Evolutionary conservation across 2,329 filamentous ascomycete genomes (phyloP).

Genomic region (Fusarium decemcellulare): DNA sequence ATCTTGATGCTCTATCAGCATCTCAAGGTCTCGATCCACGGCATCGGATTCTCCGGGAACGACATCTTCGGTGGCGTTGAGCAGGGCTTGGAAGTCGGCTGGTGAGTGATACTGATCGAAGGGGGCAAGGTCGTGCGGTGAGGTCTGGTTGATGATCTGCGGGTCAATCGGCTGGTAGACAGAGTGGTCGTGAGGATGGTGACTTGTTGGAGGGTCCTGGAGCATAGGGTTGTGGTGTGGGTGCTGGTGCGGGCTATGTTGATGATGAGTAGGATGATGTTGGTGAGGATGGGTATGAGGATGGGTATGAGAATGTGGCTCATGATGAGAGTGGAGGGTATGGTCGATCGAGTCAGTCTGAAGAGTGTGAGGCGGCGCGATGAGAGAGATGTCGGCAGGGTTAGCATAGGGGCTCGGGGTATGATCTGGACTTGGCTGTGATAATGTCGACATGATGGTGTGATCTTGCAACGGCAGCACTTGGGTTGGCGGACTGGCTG

Average conservation of each 20-base stretch:
- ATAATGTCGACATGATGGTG: conserved; percentile 46
- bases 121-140: conserved; percentile 49
- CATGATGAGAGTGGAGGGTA: conserved; percentile 41
- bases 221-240: conserved; percentile 47
- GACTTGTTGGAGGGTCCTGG: conserved; percentile 49
- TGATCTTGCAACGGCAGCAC: conserved; percentile 50
- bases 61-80: conserved; percentile 62
- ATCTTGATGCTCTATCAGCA: conserved; percentile 64
- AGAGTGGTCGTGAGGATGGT: conserved; percentile 41
- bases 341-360: conserved; percentile 47
- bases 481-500: conserved; percentile 33
- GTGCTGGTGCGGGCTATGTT: conserved; percentile 38
- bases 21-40: conserved; percentile 65
- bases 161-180: conserved; percentile 71
- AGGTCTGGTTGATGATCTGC: conserved; percentile 65
- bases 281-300: conserved; percentile 25
- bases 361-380: conserved; percentile 56
- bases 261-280: conserved; percentile 13
- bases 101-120: conserved; percentile 61
- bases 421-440: conserved; percentile 43
- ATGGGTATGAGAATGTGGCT: conserved; percentile 31
- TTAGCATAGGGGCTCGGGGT: conserved; percentile 61
- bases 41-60: conserved; percentile 53
- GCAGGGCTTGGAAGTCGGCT: conserved; percentile 67
- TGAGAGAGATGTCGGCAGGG: conserved; percentile 62